Evolutionary conservation across 2,329 filamentous ascomycete genomes (phyloP), one percentile per base, ranked within the genome.

Genomic region (Fusarium lyarnte): DNA sequence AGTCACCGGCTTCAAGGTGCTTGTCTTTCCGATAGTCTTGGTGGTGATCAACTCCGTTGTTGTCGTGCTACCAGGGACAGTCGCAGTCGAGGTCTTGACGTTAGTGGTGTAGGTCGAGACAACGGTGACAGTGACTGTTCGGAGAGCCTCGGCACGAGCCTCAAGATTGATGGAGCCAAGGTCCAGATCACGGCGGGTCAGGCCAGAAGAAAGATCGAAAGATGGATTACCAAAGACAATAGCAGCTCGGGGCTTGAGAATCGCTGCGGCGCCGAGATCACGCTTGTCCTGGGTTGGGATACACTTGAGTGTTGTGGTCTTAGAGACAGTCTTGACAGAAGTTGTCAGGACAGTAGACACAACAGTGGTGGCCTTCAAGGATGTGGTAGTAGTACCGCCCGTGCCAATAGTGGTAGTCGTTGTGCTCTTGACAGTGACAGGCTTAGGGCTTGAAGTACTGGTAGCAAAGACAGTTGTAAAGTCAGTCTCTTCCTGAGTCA

Each of bases 331-430:
- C 47, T 76, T 74, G 23, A 70, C 72, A 5, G 70, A 70, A 9
- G 76, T 78, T 16, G 62, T 77, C n/a, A 66, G 61, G 2, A 66
- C 63, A 7, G 76, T 75, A 8, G 69, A 70, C 8, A 70, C 63
- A 3, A 72, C 71, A 5, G 74, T 76, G 10, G 74, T 76, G 0
- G 74, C 72, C 58, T 76, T 76, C n/a, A 76, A 9, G 5, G 74
- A 75, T 1, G 65, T 66, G 8, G 74, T 76, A 1, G 72, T 74
- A n/a, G 47, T 47, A 17, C 74, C 74, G 4, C 61, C 72, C 13
- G 47, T 72, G 25, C 74, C 74, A 31, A 61, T 23, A 8, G 74
- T 70, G n/a, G 58, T n/a, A 14, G 67, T 75, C 0, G 72, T 66
- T 1, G 74, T 76, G 54, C 72, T 75, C 39, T 71, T 66, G 23